phyloP scores from a whole-genome alignment of 495 filamentous ascomycete species.

The Penicilliopsis zonata region DNA sequence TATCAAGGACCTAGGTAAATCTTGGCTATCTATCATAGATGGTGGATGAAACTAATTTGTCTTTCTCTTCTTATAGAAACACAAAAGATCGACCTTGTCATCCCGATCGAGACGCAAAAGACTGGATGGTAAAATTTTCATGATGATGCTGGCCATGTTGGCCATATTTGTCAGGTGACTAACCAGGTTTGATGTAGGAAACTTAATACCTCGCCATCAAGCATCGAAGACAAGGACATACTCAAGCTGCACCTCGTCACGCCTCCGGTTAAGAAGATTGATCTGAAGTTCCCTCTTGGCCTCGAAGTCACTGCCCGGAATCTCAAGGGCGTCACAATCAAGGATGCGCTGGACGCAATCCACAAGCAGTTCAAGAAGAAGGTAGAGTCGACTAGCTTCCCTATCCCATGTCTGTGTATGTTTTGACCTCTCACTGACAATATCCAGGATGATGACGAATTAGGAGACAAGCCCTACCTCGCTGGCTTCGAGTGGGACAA shows the following conservation, averaged over 20 bases:
- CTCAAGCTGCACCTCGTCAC: slow-evolving; percentile 69
- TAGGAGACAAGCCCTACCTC: slow-evolving; percentile 63
- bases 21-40: slow-evolving; percentile 1
- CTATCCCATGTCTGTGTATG: too few relatives aligned
- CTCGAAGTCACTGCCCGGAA: slow-evolving; percentile 81
- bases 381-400: too few relatives aligned
- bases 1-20: slow-evolving; percentile 78
- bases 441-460: slow-evolving; percentile 72
- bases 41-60: neutral
- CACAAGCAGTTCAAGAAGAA: slow-evolving; percentile 91
- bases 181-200: slow-evolving; percentile 44
- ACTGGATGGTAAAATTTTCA: slow-evolving; percentile 64
- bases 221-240: slow-evolving; percentile 66
- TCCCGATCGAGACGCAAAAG: slow-evolving; percentile 81
- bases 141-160: too few relatives aligned
- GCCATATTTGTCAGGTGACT: too few relatives aligned
- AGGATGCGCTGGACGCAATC: slow-evolving; percentile 88
- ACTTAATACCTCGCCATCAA: slow-evolving; percentile 70
- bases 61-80: slow-evolving; percentile 41
- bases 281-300: slow-evolving; percentile 80
- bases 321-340: slow-evolving; percentile 85
- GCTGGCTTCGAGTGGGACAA: slow-evolving; percentile 93
- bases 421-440: too few relatives aligned
- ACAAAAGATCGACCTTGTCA: slow-evolving; percentile 57
- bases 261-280: slow-evolving; percentile 84